Evolutionary conservation across 2,329 filamentous ascomycete species (phyloP).

Genomic region (Hymenoscyphus fraxineus): DNA sequence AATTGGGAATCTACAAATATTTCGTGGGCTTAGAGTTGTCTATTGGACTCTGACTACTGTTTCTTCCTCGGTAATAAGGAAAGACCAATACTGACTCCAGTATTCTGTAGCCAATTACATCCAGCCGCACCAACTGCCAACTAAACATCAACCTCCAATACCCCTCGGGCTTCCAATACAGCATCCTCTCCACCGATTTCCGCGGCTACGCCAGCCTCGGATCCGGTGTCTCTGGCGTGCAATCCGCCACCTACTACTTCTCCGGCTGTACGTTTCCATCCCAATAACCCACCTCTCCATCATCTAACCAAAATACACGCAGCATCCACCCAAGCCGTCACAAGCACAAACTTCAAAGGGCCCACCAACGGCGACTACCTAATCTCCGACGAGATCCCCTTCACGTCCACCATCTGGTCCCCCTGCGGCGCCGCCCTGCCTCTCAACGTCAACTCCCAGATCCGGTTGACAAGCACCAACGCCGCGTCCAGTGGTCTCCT

Average conservation of each 20-base stretch:
- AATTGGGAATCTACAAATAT: too few species aligned
- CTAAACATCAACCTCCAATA: constrained; percentile 50
- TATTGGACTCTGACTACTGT: too few species aligned
- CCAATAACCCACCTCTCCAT: neutral
- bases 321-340: constrained; percentile 37
- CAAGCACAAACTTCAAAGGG: constrained; percentile 41
- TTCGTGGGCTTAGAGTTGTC: too few species aligned
- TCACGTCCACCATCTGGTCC: constrained; percentile 48
- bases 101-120: constrained; percentile 31
- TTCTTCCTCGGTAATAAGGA: too few species aligned
- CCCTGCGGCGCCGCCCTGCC: constrained; percentile 47
- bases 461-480: constrained; percentile 38
- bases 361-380: constrained; percentile 41
- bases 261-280: constrained; percentile 37
- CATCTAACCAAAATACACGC: constrained; percentile 10
- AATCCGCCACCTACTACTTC: constrained; percentile 54
- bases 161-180: constrained; percentile 51
- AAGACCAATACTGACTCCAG: too few species aligned
- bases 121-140: constrained; percentile 51
- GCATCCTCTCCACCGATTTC: constrained; percentile 49
- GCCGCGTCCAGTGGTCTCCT: constrained; percentile 38
- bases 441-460: constrained; percentile 52
- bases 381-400: constrained; percentile 42
- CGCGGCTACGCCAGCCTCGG: constrained; percentile 48
- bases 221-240: constrained; percentile 43